Conservation (phyloP, 2,329 filamentous ascomycete species). For the Knufia fluminis region DNA sequence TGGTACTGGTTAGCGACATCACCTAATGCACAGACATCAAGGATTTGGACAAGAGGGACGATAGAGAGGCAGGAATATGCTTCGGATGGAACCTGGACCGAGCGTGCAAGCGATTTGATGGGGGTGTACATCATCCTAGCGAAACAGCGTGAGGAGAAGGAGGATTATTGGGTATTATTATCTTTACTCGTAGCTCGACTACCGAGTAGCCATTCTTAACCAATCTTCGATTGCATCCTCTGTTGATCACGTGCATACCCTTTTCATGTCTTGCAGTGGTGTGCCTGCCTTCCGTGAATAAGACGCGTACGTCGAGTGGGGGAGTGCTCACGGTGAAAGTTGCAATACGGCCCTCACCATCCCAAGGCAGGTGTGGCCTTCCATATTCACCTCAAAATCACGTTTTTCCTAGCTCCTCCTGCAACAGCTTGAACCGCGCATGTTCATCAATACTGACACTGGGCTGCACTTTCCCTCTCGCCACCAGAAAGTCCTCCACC, state of each 20-base stretch:
- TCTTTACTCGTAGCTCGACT: not conserved
- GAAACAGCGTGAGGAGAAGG: not conserved
- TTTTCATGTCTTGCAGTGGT: too few relatives aligned
- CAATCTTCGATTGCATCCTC: too few relatives aligned
- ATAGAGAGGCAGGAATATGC: conserved; percentile 1
- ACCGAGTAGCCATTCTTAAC: too few relatives aligned
- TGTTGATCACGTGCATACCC: too few relatives aligned
- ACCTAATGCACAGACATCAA: conserved; percentile 2
- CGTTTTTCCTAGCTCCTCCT: conserved; percentile 37
- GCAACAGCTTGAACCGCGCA: conserved; percentile 47
- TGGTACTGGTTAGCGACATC: not conserved
- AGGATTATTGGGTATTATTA: not conserved
- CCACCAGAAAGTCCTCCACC: conserved; percentile 17
- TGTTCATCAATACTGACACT: conserved; percentile 46
- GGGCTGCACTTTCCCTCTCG: conserved; percentile 16
- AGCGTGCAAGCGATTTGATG: not conserved
- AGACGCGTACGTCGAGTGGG: too few relatives aligned
- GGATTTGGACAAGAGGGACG: conserved; percentile 4
- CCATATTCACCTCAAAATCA: too few relatives aligned
- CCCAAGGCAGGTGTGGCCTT: too few relatives aligned
- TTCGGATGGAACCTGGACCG: conserved; percentile 4
- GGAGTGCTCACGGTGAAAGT: too few relatives aligned
- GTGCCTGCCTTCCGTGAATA: too few relatives aligned
- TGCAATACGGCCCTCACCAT: too few relatives aligned
- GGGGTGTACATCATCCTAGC: not conserved